Conservation (phyloP, 1,139 yeast species). For the Yamadazyma kanchanaburiensis region DNA sequence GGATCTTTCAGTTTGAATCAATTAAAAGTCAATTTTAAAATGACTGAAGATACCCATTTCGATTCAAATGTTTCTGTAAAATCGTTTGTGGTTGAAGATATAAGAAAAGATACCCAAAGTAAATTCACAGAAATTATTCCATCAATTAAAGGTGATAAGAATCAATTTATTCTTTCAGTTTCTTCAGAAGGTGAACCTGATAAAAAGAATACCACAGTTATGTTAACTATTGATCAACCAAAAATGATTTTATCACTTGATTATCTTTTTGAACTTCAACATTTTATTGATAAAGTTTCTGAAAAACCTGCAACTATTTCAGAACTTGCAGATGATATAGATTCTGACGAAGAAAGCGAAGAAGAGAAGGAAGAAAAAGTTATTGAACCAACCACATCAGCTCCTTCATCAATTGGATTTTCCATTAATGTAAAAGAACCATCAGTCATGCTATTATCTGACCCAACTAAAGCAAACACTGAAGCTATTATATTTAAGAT, state of each 20-base stretch:
- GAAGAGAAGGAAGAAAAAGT: constrained; percentile 1
- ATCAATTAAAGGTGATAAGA: constrained; percentile 52
- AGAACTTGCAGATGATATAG: constrained; percentile 16
- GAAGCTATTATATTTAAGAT: constrained; percentile 91
- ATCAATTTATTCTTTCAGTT: constrained; percentile 67
- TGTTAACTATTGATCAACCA: constrained; percentile 77
- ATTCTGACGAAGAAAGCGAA: constrained; percentile 8
- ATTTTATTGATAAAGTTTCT: constrained; percentile 50
- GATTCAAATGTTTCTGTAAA: constrained; percentile 61
- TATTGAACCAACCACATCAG: no score
- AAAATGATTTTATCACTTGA: constrained; percentile 80
- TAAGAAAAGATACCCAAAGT: constrained; percentile 58
- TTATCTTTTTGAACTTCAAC: constrained; percentile 73
- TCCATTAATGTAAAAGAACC: constrained; percentile 75
- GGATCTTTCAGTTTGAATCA: constrained; percentile 66
- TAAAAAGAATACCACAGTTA: constrained; percentile 43
- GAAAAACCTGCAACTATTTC: constrained; percentile 18
- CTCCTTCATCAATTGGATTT: constrained; percentile 35
- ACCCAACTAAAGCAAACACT: constrained; percentile 63
- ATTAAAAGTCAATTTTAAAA: constrained; percentile 46
- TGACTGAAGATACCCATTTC: constrained; percentile 55
- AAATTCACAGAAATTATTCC: constrained; percentile 82
- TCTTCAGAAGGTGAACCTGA: constrained; percentile 40
- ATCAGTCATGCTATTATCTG: constrained; percentile 76
- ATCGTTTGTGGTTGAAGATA: constrained; percentile 77